Percentiles rank a stretch among this genome's conserved stretches.
Conservation (phyloP, 1,139 yeast genomes). For the Lodderomyces orthopsilosis region DNA sequence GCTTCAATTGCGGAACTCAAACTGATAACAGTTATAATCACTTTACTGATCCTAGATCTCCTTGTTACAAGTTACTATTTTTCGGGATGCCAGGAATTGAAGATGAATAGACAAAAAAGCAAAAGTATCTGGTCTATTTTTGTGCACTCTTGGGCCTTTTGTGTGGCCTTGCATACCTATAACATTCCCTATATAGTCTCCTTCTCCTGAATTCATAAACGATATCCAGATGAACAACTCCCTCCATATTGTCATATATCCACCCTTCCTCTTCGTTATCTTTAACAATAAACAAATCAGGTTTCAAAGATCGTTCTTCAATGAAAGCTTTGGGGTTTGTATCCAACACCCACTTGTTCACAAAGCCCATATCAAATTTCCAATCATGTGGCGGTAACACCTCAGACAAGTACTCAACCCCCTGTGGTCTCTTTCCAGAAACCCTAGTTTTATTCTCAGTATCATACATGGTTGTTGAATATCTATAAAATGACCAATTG, state of each 20-base stretch:
- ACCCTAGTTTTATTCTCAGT: slow-evolving; percentile 47
- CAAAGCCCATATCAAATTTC: slow-evolving; percentile 58
- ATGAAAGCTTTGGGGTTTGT: slow-evolving; percentile 53
- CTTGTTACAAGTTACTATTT: slow-evolving; percentile 54
- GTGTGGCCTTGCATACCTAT: slow-evolving; percentile 32
- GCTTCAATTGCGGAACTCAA: slow-evolving; percentile 53
- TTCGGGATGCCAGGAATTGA: slow-evolving; percentile 50
- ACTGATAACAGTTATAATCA: slow-evolving; percentile 55
- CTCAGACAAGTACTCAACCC: slow-evolving; percentile 53
- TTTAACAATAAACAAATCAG: slow-evolving; percentile 21
- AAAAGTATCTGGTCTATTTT: slow-evolving; percentile 28
- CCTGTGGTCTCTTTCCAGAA: slow-evolving; percentile 62
- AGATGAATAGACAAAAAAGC: slow-evolving; percentile 8
- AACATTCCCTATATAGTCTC: slow-evolving; percentile 50
- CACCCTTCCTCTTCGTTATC: slow-evolving; percentile 45
- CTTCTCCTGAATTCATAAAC: slow-evolving; percentile 51
- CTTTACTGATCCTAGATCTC: slow-evolving; percentile 38
- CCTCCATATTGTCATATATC: slow-evolving; percentile 36
- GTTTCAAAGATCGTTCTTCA: slow-evolving; percentile 37
- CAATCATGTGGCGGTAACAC: slow-evolving; percentile 72
- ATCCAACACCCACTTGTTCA: slow-evolving; percentile 69
- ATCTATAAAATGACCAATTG: slow-evolving; percentile 50
- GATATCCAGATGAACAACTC: slow-evolving; percentile 24
- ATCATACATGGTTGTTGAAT: slow-evolving; percentile 48
- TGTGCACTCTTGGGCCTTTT: slow-evolving; percentile 8